These are phyloP conservation scores for Aspergillus sp. DNA, from an alignment of 2,329 filamentous ascomycete genomes.

Conservation along the genomic window DNA sequence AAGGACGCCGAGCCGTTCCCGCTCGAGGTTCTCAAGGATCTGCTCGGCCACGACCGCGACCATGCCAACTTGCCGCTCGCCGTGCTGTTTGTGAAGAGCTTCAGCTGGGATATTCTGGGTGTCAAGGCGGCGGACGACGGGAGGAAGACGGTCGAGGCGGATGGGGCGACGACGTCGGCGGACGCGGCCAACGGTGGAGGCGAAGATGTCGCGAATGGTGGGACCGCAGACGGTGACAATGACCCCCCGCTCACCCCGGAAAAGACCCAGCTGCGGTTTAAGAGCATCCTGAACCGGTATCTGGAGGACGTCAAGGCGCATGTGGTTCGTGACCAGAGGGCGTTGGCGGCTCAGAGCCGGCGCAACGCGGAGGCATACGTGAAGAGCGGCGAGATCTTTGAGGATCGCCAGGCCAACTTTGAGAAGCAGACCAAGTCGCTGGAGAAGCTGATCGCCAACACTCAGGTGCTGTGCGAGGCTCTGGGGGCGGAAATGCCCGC, in stretches of 20 bases:
- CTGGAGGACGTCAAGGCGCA: conserved; percentile 91
- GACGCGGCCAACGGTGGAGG: conserved; percentile 49
- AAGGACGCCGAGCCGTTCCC: conserved; percentile 87
- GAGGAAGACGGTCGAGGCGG: conserved; percentile 80
- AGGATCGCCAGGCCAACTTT: conserved; percentile 92
- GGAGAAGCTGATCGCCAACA: conserved; percentile 85
- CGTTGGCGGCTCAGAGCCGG: conserved; percentile 78
- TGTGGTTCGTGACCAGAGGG: conserved; percentile 86
- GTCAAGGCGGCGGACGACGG: conserved; percentile 71
- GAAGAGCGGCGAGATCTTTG: conserved; percentile 96
- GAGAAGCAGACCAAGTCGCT: conserved; percentile 91
- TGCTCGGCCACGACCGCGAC: conserved; percentile 89
- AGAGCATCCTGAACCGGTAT: conserved; percentile 79
- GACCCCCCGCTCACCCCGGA: conserved; percentile 73
- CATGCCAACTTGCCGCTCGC: conserved; percentile 87
- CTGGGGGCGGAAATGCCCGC: conserved; percentile 92
- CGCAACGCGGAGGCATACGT: conserved; percentile 98
- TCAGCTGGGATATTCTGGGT: conserved; percentile 92
- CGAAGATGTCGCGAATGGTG: conserved; percentile 43
- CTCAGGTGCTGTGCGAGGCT: conserved; percentile 84
- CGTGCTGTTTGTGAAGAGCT: conserved; percentile 93
- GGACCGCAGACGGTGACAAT: conserved; percentile 48
- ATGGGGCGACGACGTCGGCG: conserved; percentile 62
- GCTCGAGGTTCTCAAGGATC: conserved; percentile 93
- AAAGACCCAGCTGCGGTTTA: conserved; percentile 82